Evolutionary conservation across 352 stramenopile genomes (phyloP), one percentile per base, ranked within the genome.

Genomic region (Phytophthora europaea): DNA sequence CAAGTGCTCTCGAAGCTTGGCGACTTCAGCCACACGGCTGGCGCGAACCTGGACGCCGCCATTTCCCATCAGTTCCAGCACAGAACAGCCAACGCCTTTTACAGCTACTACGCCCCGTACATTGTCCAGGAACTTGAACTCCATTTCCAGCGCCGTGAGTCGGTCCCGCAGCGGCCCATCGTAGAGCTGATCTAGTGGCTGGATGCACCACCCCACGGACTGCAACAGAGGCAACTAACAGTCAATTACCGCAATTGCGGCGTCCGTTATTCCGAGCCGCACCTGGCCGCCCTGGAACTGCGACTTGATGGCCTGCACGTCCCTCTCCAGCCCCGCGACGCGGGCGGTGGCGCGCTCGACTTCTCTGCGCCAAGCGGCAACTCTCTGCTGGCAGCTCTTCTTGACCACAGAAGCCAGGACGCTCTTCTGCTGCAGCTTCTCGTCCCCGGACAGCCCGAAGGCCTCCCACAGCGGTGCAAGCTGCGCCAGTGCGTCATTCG

Each of bases 51-150:
- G 40, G 18, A n/a, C 34, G 12, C n/a, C 18, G 18, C 12, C 36
- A 43, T 15, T 6, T 18, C 36, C 36, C 10, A 16, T 43, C 10
- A 43, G 36, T 18, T 13, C 12, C 36, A 43, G 12, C 36, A 43
- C 36, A 43, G 36, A 5, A 15, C 36, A 43, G 5, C 28, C 36
- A 40, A 15, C 26, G n/a, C 45, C 2, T 7, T 4, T 4, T n/a
- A 33, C n/a, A 23, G 22, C 47, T 40, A 40, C 26, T 0, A 31
- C 26, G 47, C 6, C 13, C 2, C 34, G 34, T 70, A 88, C 81
- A 63, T 75, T 78, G 20, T 85, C 67, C 4, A 88, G 50, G 36
- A 79, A 80, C 18, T 82, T 75, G 36, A 76, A 78, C 40, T 85
- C 81, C 47, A 82, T 71, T 56, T 84, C 74, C 33, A 88, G 53